Evolutionary conservation across 2,329 filamentous ascomycete species (phyloP), one percentile per base, ranked within the genome.

Genomic region (Penicillium verrucosum): DNA sequence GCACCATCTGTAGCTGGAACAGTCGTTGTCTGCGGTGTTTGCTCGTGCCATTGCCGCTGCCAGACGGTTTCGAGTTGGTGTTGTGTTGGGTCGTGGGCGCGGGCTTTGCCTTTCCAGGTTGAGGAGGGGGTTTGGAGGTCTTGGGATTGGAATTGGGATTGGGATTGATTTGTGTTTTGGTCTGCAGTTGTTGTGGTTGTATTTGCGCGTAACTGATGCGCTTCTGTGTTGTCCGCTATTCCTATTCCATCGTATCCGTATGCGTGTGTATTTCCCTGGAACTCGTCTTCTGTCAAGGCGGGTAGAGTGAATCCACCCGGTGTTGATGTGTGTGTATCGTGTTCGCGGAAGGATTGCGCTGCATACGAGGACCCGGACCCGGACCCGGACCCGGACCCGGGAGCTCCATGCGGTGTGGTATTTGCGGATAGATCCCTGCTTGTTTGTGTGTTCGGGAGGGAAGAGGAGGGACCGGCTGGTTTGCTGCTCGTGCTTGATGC

Each of bases 1-100:
- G 68, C 61, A 27, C 78, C 78, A 60, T 81, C 78, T 14, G 70
- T 63, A 10, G 52, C 18, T 51, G 11, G 32, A 43, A n/a, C 59
- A 48, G 46, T 36, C 49, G 56, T 36, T 51, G 56, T 51, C 27
- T 50, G 38, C 4, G 16, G 9, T 9, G 11, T 1, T 3, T 14
- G 32, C 5, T 29, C 11, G 7, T 30, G 27, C 27, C 27, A 46
- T 29, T 34, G 40, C 18, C 54, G 57, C 16, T 68, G 56, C 67
- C 67, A 71, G 48, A 59, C 59, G 7, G 62, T 57, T 48, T 63
- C 59, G 55, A 67, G 59, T 32, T 60, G 54, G 25, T 30, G 10
- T 34, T 65, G 60, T 5, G 52, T 34, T 4, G 60, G 60, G 27
- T 60, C 58, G 5, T 55, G 48, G 3, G 58, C 58, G 5, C 60